Base-by-base conservation (phyloP, 805 yeast species). In the Hanseniaspora singularis region DNA sequence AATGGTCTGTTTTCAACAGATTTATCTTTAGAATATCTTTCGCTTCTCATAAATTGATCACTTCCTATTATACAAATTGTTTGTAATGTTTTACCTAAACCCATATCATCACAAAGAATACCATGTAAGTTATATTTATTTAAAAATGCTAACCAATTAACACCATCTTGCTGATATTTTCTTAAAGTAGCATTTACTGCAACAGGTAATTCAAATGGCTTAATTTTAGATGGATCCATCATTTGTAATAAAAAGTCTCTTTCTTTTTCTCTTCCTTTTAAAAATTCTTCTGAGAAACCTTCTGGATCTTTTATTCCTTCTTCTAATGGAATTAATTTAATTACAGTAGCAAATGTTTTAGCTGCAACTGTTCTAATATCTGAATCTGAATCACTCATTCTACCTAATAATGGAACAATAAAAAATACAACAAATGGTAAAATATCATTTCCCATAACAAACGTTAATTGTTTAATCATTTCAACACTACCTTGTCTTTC, bases 41-140 rank as follows among this genome's bases (percentile, higher is more conserved):
- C 81, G 10, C 76, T 79, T 53, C 98, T 75, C 53, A 85, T 55
- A 56, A 87, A 84, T 57, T 92, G 98, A 58, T 92, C 98, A 59
- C 96, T 85, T 0, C 98, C 84, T 46, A 92, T 87, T 54, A 94
- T 89, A 65, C 98, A 92, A 57, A 92, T 88, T 0, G 98, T 88
- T 64, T 92, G 99, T 51, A 92, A 70, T 0, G 99, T 92, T 61
- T 92, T 92, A 44, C 99, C 99, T 26, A 92, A 71, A 6, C 99
- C 99, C 99, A 92, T 92, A 76, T 92, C 99, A 62, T 92, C 99
- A 76, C 98, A 92, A 40, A 92, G 69, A 57, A 92, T 89, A 46
- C 99, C 99, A 65, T 92, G 99, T 45, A 92, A 68, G 62, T 89
- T 95, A 60, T 92, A 92, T 57, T 84, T 84, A 66, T 92, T 92